Percentiles rank a stretch among this genome's conserved stretches.
phyloP scores from a whole-genome alignment of 306 rosid species.

The Pachyrhizus erosus region DNA sequence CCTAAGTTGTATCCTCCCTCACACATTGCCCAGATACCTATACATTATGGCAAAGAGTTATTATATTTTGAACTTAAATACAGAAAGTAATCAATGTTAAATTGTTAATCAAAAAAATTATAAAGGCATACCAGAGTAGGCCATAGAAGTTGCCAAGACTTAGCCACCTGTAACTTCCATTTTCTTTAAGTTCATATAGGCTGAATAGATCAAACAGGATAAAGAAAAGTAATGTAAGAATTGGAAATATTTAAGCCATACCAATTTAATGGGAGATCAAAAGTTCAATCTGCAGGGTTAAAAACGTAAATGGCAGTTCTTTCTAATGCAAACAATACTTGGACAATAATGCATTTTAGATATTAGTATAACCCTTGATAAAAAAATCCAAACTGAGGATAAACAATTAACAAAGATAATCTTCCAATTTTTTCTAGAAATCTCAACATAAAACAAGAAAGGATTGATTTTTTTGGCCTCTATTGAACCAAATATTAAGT shows the following conservation, averaged over 20 bases:
- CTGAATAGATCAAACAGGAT: constrained; percentile 43
- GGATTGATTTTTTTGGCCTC: not conserved
- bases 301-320: not conserved
- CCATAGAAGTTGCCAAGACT: constrained; percentile 60
- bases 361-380: not conserved
- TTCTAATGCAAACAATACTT: constrained; percentile 18
- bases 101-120: constrained; percentile 8
- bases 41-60: constrained; percentile 26
- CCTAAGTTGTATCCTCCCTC: constrained; percentile 53
- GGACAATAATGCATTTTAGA: not conserved
- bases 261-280: not conserved
- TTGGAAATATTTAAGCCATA: not conserved
- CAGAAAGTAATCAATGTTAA: constrained; percentile 2
- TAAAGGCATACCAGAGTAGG: constrained; percentile 57
- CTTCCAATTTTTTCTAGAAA: constrained; percentile 3
- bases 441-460: not conserved
- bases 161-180: constrained; percentile 87
- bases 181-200: constrained; percentile 44
- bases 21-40: constrained; percentile 70
- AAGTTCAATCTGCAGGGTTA: constrained; percentile 1
- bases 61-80: not conserved
- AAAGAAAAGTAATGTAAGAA: not conserved
- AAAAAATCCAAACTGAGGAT: constrained; percentile 2
- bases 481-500: constrained; percentile 15
- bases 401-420: constrained; percentile 5